A percentile compares a stretch with the other conserved stretches of the same genome.
Evolutionary conservation across 345 rosid species (phyloP).

Genomic region (Zanthoxylum bungeanum): DNA sequence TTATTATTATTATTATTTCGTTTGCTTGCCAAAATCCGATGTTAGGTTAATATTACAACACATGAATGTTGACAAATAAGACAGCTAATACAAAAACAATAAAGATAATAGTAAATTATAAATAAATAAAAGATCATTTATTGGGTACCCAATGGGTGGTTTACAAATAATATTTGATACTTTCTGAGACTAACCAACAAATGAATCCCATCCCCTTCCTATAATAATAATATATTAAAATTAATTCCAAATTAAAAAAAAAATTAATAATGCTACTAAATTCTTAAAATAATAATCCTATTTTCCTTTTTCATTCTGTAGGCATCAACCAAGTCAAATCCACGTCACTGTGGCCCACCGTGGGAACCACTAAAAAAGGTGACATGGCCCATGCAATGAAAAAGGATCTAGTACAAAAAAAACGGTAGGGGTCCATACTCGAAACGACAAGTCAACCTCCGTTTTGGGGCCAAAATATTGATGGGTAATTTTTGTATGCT

Average conservation of each 20-base stretch:
- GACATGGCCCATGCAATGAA: conserved; percentile 23
- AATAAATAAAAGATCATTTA: conserved; percentile 6
- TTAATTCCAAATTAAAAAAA: background rate
- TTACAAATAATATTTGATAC: background rate
- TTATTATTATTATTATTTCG: background rate
- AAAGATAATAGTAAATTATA: background rate
- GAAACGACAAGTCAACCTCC: background rate
- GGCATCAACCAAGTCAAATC: background rate
- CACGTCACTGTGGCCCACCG: conserved; percentile 26
- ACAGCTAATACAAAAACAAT: conserved; percentile 10
- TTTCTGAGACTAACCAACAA: conserved; percentile 17
- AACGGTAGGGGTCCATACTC: background rate
- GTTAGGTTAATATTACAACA: background rate
- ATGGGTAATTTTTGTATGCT: background rate
- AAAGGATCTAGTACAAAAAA: background rate
- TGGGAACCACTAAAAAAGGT: background rate
- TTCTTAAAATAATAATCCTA: background rate
- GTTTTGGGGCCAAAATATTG: conserved; percentile 7
- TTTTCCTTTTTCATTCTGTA: background rate
- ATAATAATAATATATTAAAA: background rate
- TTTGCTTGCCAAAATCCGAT: background rate
- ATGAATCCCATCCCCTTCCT: conserved; percentile 27
- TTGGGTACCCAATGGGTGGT: conserved; percentile 22
- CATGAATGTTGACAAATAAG: background rate
- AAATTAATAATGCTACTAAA: background rate